Conservation (phyloP, 768 basidiomycete genomes). For the Mycena epipterygia region DNA sequence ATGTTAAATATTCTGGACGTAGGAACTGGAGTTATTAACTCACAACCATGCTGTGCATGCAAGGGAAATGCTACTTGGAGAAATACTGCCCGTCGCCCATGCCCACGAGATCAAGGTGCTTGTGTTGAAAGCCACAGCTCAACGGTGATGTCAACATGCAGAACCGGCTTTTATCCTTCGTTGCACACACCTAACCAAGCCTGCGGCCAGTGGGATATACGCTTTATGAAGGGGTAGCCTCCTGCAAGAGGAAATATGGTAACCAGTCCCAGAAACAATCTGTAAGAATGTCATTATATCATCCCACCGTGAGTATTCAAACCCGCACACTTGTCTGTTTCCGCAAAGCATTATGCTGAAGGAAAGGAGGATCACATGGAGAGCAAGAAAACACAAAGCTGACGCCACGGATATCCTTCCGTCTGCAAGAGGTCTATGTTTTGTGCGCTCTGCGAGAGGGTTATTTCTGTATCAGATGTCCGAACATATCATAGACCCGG, state of each 20-base stretch:
- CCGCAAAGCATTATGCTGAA: not conserved
- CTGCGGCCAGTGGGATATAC: slow-evolving; percentile 45
- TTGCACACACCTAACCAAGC: slow-evolving; percentile 39
- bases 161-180: no score
- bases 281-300: not conserved
- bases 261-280: not conserved
- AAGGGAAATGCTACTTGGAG: not conserved
- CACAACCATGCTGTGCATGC: slow-evolving; percentile 3
- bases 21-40: not conserved
- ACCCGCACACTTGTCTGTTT: not conserved
- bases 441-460: not conserved
- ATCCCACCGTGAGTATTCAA: not conserved
- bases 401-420: not conserved
- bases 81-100: not conserved
- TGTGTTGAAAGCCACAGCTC: not conserved
- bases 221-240: slow-evolving; percentile 45
- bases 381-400: not conserved
- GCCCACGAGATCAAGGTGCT: not conserved
- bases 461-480: not conserved
- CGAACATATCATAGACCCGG: no score
- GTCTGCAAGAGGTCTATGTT: not conserved
- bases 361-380: not conserved
- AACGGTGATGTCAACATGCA: no score
- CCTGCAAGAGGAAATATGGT: slow-evolving; percentile 29
- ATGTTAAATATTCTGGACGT: not conserved